Percentiles rank a stretch among this genome's conserved stretches.
Evolutionary conservation across 768 basidiomycete species (phyloP).

Genomic region (Xerocomus brunneocitrinus): DNA sequence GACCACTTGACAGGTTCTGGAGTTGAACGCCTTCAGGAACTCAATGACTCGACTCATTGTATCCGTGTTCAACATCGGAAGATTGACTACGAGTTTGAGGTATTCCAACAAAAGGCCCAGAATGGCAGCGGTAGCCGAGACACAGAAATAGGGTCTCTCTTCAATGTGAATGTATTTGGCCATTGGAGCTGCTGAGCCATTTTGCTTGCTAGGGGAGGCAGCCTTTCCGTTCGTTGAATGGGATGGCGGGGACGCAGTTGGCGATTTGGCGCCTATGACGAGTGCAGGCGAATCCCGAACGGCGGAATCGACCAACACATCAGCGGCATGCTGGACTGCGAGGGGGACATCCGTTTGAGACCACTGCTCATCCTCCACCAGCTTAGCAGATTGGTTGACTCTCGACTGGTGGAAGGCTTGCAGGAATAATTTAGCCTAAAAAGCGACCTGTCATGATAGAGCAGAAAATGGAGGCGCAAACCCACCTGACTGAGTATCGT

Average conservation of each 20-base stretch:
- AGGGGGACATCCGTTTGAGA: conserved; percentile 64
- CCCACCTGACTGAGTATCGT: conserved; percentile 77
- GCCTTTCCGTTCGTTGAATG: conserved; percentile 9
- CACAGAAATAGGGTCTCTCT: conserved; percentile 78
- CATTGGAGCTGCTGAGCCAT: conserved; percentile 24
- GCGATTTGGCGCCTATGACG: conserved; percentile 28
- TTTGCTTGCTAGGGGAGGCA: conserved; percentile 18
- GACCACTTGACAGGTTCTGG: conserved; percentile 95
- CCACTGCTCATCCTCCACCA: conserved; percentile 97
- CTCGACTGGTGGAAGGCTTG: conserved; percentile 79
- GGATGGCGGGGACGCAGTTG: background rate
- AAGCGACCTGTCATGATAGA: background rate
- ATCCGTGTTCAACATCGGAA: conserved; percentile 87
- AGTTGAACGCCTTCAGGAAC: conserved; percentile 96
- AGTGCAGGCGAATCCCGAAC: conserved; percentile 77
- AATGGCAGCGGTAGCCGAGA: conserved; percentile 77
- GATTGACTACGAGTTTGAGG: conserved; percentile 79
- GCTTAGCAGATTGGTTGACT: conserved; percentile 74
- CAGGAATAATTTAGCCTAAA: conserved; percentile 81
- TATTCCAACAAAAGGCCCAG: conserved; percentile 78
- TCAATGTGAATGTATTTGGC: conserved; percentile 74
- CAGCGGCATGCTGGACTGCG: conserved; percentile 62
- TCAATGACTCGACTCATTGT: conserved; percentile 94
- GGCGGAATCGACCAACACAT: conserved; percentile 75
- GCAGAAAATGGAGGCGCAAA: conserved; percentile 6